Evolutionary conservation across 345 rosid species (phyloP), one percentile per base, ranked within the genome.

Genomic region (Gossypium rotundifolium): DNA sequence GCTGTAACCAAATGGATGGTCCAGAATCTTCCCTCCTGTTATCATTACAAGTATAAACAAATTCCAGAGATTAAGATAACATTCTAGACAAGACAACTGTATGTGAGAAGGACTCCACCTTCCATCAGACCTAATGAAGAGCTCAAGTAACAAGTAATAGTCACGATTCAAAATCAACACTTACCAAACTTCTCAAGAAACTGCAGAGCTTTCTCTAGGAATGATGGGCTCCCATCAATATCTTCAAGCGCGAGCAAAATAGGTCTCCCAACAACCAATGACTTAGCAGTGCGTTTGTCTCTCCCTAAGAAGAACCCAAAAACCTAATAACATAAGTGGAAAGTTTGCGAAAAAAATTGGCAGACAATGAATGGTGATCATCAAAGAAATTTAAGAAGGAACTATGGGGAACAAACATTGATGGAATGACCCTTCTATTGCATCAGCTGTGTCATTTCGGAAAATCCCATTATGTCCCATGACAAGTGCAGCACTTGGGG

Each of bases 211-310:
- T 95, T 95, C 88, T 95, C 99, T 59, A 95, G 97, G 78, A 95
- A 95, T 49, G 99, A 95, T 74, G 99, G 99, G 71, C 99, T 86
- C 69, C 99, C 98, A 83, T 95, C 99, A 84, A 95, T 95, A 83
- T 95, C 98, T 84, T 95, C 99, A 70, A 95, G 92, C 61, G 99
- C 97, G 82, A 95, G 98, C 81, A 95, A 86, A 79, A 95, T 95
- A 51, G 99, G 99, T 76, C 99, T 93, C 76, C 99, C 99, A 83
- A 95, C 97, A 65, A 95, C 96, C 91, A 95, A 75, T 57, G 99
- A 95, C 81, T 95, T 95, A 61, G 90, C 87, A 12, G 96, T 88
- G 64, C 90, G 92, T 81, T 93, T 95, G 66, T 91, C 98, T 86
- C 98, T 86, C 93, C 98, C 99, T 93, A 81, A n/a, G 40, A 73